Evolutionary conservation across 257 asterid genomes (phyloP), one percentile per base, ranked within the genome.

Genomic region (Vinca minor): DNA sequence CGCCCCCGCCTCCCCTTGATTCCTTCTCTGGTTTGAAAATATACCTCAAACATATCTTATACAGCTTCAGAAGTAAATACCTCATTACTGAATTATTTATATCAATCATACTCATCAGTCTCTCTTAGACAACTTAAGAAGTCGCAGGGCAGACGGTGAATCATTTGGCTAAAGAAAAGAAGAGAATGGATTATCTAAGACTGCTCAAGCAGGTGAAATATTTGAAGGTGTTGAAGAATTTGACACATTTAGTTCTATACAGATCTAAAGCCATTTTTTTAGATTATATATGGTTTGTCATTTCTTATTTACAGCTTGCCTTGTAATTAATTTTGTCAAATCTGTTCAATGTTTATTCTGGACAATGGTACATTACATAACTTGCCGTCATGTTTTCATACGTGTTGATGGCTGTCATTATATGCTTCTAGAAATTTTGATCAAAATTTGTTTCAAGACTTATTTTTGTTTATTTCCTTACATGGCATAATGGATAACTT

Each of bases 401-500:
- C 26, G 6, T 55, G 25, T 29, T 1, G 26, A 31, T 31, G 29
- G 26, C 46, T 41, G 60, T 54, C 4, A 14, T 31, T 15, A 0
- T 56, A 2, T 56, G 26, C 32, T 35, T 25, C 36, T 46, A 46
- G n/a, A n/a, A 44, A 21, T 9, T 9, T 21, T 15, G 60, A 67
- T 31, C 38, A 52, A 34, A 45, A 12, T 8, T 32, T n/a, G n/a
- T n/a, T n/a, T n/a, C n/a, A n/a, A n/a, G n/a, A n/a, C n/a, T 58
- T 50, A 25, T 48, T 57, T 25, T 36, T 14, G 5, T 64, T 46
- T 44, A 15, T 52, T 59, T 39, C 36, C 55, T 66, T 54, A n/a
- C n/a, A n/a, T n/a, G n/a, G n/a, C n/a, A n/a, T n/a, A n/a, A n/a
- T n/a, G n/a, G n/a, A n/a, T n/a, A n/a, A n/a, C n/a, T n/a, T n/a